These are phyloP conservation scores for Diaporthe sp. DNA, from an alignment of 2,329 filamentous ascomycete genomes.

Conservation along the genomic window DNA sequence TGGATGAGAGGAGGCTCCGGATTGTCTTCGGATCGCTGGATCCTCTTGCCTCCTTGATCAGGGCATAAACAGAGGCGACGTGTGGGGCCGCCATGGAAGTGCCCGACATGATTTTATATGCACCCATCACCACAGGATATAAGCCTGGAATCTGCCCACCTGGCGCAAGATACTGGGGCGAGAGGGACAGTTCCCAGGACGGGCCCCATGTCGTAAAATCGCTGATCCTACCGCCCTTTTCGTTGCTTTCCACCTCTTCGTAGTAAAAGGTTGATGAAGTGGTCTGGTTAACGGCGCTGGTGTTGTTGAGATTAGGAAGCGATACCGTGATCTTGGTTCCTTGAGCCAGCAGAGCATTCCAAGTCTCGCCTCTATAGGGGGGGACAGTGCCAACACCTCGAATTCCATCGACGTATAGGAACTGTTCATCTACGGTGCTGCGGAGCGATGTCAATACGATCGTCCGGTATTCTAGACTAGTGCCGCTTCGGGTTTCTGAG, in stretches of 20 bases:
- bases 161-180: slow-evolving; percentile 3
- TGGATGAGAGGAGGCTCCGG: slow-evolving; percentile 10
- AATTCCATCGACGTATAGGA: slow-evolving; percentile 8
- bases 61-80: neutral
- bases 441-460: neutral
- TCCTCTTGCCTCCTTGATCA: slow-evolving; percentile 15
- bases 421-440: slow-evolving; percentile 13
- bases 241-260: slow-evolving; percentile 7
- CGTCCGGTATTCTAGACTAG: neutral
- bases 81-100: slow-evolving; percentile 21
- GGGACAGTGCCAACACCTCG: neutral
- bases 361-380: neutral
- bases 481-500: neutral
- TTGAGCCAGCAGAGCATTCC: slow-evolving; percentile 2
- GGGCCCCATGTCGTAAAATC: slow-evolving; percentile 2
- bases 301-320: slow-evolving; percentile 8
- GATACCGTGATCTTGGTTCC: slow-evolving; percentile 4
- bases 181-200: slow-evolving; percentile 1
- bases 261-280: slow-evolving; percentile 2
- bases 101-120: slow-evolving; percentile 17
- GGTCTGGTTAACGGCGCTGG: neutral
- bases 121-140: slow-evolving; percentile 3
- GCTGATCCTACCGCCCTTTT: slow-evolving; percentile 1
- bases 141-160: slow-evolving; percentile 8
- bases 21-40: neutral